phyloP scores from a whole-genome alignment of 1,284 basidiomycete species.

The Abortiporus biennis region DNA sequence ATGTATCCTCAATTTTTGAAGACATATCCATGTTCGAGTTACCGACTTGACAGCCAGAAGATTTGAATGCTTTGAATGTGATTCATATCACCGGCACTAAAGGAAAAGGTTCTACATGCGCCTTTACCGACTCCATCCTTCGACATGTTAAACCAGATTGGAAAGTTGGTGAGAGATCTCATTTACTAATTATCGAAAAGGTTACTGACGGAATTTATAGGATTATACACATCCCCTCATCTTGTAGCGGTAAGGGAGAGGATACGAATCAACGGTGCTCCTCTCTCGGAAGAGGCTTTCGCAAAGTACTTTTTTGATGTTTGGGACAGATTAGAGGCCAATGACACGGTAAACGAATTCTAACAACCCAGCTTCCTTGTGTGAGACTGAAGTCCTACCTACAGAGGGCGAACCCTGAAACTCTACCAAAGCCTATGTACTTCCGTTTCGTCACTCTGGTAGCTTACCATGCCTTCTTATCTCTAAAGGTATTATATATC shows the following conservation, averaged over 20 bases:
- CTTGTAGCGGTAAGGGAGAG: slow-evolving; percentile 94
- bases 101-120: slow-evolving; percentile 97
- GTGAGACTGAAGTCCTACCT: not conserved
- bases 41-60: slow-evolving; percentile 40
- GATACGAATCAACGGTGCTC: slow-evolving; percentile 89
- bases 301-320: slow-evolving; percentile 94
- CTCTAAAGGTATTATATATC: slow-evolving; percentile 46
- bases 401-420: slow-evolving; percentile 51
- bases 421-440: slow-evolving; percentile 81
- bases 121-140: slow-evolving; percentile 80
- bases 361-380: slow-evolving; percentile 5
- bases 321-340: slow-evolving; percentile 84
- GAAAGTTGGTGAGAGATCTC: slow-evolving; percentile 53
- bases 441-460: slow-evolving; percentile 93
- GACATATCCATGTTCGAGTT: too few relatives aligned
- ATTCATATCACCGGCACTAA: slow-evolving; percentile 98
- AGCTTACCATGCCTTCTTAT: slow-evolving; percentile 88
- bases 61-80: slow-evolving; percentile 88
- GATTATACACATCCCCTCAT: slow-evolving; percentile 96
- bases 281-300: slow-evolving; percentile 86
- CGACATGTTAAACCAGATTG: slow-evolving; percentile 57
- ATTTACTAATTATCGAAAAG: not conserved
- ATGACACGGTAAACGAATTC: slow-evolving; percentile 43
- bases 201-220: slow-evolving; percentile 28
- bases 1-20: slow-evolving; percentile 22